Percentiles rank a stretch among this genome's conserved stretches.
Evolutionary conservation across 192 early-diverging fungal genomes (phyloP).

Genomic region (Paraglomus brasilianum): DNA sequence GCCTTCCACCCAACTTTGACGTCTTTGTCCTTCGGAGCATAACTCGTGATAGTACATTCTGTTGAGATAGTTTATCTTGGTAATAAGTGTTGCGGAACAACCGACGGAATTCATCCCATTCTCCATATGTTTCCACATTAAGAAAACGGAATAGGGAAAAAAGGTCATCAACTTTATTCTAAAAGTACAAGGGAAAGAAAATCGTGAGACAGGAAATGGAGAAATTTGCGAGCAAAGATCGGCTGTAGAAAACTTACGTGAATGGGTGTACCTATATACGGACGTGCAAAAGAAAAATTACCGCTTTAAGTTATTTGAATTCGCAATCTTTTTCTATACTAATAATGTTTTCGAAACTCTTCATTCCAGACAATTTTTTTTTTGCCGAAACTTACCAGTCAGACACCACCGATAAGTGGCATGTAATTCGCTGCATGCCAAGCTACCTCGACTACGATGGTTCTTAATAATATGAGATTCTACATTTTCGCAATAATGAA

Average conservation of each 20-base stretch:
- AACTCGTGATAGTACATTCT: slow-evolving; percentile 55
- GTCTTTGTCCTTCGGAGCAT: slow-evolving; percentile 74
- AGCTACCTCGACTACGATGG: slow-evolving; percentile 42
- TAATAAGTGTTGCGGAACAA: slow-evolving; percentile 30
- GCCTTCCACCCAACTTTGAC: slow-evolving; percentile 58
- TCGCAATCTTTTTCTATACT: neutral
- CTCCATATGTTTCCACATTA: slow-evolving; percentile 54
- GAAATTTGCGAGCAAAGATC: too few species aligned
- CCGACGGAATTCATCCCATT: slow-evolving; percentile 48
- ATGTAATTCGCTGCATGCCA: slow-evolving; percentile 47
- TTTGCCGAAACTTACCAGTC: slow-evolving; percentile 46
- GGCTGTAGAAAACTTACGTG: neutral
- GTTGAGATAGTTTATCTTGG: slow-evolving; percentile 50
- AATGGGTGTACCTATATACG: neutral
- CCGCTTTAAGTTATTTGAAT: neutral
- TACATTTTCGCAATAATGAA: neutral
- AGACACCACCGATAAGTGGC: slow-evolving; percentile 62
- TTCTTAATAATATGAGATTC: slow-evolving; percentile 72
- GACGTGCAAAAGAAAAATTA: slow-evolving; percentile 24
- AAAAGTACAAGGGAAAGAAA: slow-evolving; percentile 39
- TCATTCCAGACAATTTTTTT: slow-evolving; percentile 36
- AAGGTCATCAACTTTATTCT: slow-evolving; percentile 71
- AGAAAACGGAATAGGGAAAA: slow-evolving; percentile 72
- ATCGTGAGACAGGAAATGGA: neutral
- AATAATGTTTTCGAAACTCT: too few species aligned